Evolutionary conservation across 148 eudicot species (phyloP).

Genomic region (Polygonum maritimum): DNA sequence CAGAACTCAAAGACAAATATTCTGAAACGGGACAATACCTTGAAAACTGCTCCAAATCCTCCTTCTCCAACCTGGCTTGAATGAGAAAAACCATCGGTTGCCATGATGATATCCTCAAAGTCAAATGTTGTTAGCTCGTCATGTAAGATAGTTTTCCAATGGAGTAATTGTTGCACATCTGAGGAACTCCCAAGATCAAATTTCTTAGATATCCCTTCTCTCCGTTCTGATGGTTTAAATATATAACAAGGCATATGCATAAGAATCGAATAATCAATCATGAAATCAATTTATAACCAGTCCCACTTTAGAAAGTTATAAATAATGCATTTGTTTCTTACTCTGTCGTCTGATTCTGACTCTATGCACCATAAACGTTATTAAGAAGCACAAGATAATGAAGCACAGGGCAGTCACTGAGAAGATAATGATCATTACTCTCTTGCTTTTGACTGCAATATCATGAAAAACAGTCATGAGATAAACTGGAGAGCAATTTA

Average conservation of each 20-base stretch:
- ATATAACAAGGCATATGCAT: neutral
- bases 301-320: too few species aligned
- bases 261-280: too few species aligned
- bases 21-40: conserved; percentile 8
- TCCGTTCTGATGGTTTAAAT: conserved; percentile 8
- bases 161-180: neutral
- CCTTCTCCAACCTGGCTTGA: conserved; percentile 29
- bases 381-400: neutral
- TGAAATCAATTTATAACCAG: too few species aligned
- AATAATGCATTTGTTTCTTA: neutral
- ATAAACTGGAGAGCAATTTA: neutral
- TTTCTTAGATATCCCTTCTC: neutral
- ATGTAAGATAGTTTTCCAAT: neutral
- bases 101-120: conserved; percentile 14
- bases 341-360: neutral
- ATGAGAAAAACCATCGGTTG: conserved; percentile 22
- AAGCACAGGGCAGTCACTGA: neutral
- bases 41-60: conserved; percentile 36
- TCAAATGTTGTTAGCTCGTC: conserved; percentile 17
- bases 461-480: neutral
- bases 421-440: neutral
- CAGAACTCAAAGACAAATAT: neutral
- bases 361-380: neutral
- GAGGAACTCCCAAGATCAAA: neutral
- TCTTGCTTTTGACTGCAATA: neutral